Conservation (phyloP, 768 basidiomycete species). For the Rhizopogon vulgaris region DNA sequence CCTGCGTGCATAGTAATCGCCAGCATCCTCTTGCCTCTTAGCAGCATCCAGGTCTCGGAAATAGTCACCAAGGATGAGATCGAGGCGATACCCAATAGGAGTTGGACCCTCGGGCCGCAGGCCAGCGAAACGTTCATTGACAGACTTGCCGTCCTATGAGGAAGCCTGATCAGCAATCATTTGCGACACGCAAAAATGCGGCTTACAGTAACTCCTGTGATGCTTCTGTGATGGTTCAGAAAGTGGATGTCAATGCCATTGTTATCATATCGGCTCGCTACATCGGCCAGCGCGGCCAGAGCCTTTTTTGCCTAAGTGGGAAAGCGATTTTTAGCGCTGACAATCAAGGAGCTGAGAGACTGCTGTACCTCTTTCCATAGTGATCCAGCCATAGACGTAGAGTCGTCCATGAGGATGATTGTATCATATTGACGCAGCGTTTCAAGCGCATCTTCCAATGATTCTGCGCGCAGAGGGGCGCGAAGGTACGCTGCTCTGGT, state of each 20-base stretch:
- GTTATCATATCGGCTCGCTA: conserved; percentile 43
- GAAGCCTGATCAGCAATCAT: not conserved
- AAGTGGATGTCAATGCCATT: conserved; percentile 63
- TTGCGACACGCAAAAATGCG: not conserved
- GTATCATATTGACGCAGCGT: conserved; percentile 46
- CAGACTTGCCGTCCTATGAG: conserved; percentile 29
- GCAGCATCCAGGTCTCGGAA: conserved; percentile 28
- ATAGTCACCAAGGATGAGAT: conserved; percentile 34
- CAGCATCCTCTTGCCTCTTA: conserved; percentile 15
- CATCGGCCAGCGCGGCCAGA: conserved; percentile 41
- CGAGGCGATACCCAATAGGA: conserved; percentile 38
- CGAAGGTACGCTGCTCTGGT: conserved; percentile 2
- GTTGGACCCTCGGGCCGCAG: conserved; percentile 41
- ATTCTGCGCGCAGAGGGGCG: conserved; percentile 21
- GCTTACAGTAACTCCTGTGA: conserved; percentile 33
- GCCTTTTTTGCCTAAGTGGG: conserved; percentile 35
- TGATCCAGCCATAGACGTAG: conserved; percentile 44
- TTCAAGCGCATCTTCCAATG: conserved; percentile 24
- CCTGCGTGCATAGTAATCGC: conserved; percentile 18
- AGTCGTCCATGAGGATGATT: conserved; percentile 56
- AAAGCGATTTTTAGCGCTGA: not conserved
- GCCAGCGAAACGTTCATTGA: conserved; percentile 37
- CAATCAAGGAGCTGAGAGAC: not conserved
- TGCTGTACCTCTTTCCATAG: conserved; percentile 45
- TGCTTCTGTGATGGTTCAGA: conserved; percentile 36